A percentile compares a stretch with the other conserved stretches of the same genome.
Evolutionary conservation across 164 flowering plant genomes (phyloP).

Genomic region (Tinospora cordifolia): DNA sequence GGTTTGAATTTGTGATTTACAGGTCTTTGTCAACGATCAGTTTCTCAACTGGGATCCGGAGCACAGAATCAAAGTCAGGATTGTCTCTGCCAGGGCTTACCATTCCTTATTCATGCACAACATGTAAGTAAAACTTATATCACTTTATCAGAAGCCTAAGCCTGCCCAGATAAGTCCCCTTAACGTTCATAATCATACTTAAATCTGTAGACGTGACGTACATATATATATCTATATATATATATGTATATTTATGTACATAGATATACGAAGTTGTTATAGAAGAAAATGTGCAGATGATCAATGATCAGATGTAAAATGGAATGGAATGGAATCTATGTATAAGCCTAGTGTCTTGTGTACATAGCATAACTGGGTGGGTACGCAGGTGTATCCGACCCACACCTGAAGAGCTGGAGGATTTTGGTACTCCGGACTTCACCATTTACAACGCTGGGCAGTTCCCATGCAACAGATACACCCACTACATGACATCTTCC

Average conservation of each 20-base stretch:
- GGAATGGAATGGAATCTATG: not conserved
- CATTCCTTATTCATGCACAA: constrained; percentile 98
- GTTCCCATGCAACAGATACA: constrained; percentile 97
- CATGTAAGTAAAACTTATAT: constrained; percentile 58
- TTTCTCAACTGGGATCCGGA: constrained; percentile 96
- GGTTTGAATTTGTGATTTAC: constrained; percentile 9
- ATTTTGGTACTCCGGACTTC: constrained; percentile 98
- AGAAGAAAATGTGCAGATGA: not conserved
- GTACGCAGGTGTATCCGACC: constrained; percentile 98
- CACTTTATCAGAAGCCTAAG: not conserved
- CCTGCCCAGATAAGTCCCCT: constrained; percentile 8
- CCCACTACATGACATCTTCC: constrained; percentile 98
- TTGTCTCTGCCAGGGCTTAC: constrained; percentile 96
- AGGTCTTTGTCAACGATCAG: constrained; percentile 97
- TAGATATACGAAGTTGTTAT: not conserved
- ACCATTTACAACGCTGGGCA: constrained; percentile 98
- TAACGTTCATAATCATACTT: constrained; percentile 15
- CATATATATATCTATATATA: not conserved
- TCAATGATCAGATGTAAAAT: not conserved
- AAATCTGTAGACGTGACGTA: not conserved
- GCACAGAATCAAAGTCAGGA: constrained; percentile 84
- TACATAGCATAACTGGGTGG: constrained; percentile 43
- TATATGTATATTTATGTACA: not conserved
- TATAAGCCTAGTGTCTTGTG: constrained; percentile 21
- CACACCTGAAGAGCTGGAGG: constrained; percentile 94